phyloP scores from a whole-genome alignment of 257 asterid genomes.

The Coffea eugenioides region DNA sequence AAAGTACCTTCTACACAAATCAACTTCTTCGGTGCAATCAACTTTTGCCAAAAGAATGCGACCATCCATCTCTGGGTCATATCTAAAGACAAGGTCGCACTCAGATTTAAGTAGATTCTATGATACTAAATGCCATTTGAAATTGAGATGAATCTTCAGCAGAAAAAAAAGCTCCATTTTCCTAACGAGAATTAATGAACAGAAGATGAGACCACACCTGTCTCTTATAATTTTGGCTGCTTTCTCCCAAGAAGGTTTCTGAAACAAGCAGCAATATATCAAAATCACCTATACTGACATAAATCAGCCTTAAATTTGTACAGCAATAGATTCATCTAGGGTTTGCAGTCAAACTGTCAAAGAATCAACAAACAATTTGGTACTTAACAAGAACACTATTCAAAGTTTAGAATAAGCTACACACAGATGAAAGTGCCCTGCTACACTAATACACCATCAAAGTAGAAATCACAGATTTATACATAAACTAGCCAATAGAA shows the following conservation, averaged over 20 bases:
- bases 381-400: background rate
- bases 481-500: too few relatives aligned
- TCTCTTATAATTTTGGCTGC: constrained; percentile 83
- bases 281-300: background rate
- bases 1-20: constrained; percentile 75
- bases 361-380: background rate
- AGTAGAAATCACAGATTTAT: background rate
- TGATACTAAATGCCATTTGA: constrained; percentile 21
- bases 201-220: constrained; percentile 47
- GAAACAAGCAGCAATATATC: constrained; percentile 23
- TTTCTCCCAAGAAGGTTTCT: constrained; percentile 99
- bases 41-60: constrained; percentile 85
- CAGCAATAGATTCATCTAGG: background rate
- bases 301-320: background rate
- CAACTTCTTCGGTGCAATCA: constrained; percentile 84
- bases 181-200: constrained; percentile 15
- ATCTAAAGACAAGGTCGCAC: constrained; percentile 38
- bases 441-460: background rate
- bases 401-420: background rate
- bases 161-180: constrained; percentile 9
- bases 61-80: constrained; percentile 83
- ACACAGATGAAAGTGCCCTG: background rate
- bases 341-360: background rate
- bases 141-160: constrained; percentile 18
- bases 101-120: constrained; percentile 25